A percentile compares a stretch with the other conserved stretches of the same genome.
phyloP scores from a whole-genome alignment of 2,329 filamentous ascomycete genomes.

The Botrytis fabae region DNA sequence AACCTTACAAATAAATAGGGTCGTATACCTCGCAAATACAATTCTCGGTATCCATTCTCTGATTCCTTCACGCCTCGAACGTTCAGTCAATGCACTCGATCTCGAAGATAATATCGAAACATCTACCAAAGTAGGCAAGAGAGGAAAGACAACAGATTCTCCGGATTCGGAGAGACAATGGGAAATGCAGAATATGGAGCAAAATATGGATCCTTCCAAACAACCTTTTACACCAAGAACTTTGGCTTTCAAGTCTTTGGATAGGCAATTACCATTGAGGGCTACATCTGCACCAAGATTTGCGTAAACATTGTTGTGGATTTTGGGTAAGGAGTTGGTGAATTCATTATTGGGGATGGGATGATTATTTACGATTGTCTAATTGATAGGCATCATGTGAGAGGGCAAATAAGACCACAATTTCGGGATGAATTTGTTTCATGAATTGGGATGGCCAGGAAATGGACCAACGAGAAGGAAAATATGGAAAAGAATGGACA shows the following conservation, averaged over 20 bases:
- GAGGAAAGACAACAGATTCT: constrained; percentile 38
- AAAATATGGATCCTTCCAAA: constrained; percentile 42
- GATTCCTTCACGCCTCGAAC: constrained; percentile 44
- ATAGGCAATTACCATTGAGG: constrained; percentile 57
- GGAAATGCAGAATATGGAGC: constrained; percentile 58
- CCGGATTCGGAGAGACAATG: constrained; percentile 50
- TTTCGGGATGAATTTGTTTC: background rate
- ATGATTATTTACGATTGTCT: background rate
- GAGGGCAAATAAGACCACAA: background rate
- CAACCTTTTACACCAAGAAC: constrained; percentile 66
- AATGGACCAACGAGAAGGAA: background rate
- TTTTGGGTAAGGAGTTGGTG: background rate
- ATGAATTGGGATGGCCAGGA: background rate
- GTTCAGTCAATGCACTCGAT: constrained; percentile 54
- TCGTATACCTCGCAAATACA: constrained; percentile 60
- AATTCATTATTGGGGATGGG: background rate
- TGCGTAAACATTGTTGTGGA: background rate
- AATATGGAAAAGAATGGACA: background rate
- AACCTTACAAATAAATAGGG: constrained; percentile 43
- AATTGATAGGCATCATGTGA: background rate
- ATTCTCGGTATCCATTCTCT: constrained; percentile 57
- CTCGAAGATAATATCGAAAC: constrained; percentile 46
- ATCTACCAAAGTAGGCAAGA: constrained; percentile 1
- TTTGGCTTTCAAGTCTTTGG: constrained; percentile 64
- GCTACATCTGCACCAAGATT: constrained; percentile 20